These are phyloP conservation scores for Malus hybrid DNA, from an alignment of 331 rosid species.

Conservation along the genomic window DNA sequence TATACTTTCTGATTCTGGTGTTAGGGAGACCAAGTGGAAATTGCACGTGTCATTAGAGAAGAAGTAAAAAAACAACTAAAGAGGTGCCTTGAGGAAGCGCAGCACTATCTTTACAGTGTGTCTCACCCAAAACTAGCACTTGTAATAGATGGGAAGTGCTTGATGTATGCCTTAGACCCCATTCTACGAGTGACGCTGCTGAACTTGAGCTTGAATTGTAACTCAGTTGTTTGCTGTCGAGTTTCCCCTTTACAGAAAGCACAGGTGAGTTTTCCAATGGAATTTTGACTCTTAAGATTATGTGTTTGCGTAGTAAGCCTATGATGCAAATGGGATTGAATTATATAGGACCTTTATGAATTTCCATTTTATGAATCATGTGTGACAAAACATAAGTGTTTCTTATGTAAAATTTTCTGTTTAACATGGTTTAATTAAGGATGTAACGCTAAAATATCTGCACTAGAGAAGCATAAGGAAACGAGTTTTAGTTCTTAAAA, in stretches of 20 bases:
- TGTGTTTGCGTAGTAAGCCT: neutral
- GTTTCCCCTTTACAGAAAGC: conserved; percentile 99
- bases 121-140: conserved; percentile 82
- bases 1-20: conserved; percentile 4
- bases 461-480: neutral
- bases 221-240: conserved; percentile 95
- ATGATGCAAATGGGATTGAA: neutral
- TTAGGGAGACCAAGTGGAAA: conserved; percentile 96
- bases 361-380: neutral
- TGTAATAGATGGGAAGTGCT: conserved; percentile 92
- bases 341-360: neutral
- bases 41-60: conserved; percentile 75
- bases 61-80: conserved; percentile 70
- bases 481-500: neutral
- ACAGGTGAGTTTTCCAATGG: conserved; percentile 51
- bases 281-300: neutral
- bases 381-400: neutral
- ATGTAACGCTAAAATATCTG: neutral
- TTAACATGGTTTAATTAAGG: neutral
- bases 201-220: conserved; percentile 86
- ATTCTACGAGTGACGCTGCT: conserved; percentile 78
- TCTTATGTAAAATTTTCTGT: neutral
- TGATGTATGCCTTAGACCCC: conserved; percentile 97
- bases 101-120: conserved; percentile 34
- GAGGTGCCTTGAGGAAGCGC: conserved; percentile 76